phyloP scores from a whole-genome alignment of 164 flowering plant species.

The Echeveria elegans region DNA sequence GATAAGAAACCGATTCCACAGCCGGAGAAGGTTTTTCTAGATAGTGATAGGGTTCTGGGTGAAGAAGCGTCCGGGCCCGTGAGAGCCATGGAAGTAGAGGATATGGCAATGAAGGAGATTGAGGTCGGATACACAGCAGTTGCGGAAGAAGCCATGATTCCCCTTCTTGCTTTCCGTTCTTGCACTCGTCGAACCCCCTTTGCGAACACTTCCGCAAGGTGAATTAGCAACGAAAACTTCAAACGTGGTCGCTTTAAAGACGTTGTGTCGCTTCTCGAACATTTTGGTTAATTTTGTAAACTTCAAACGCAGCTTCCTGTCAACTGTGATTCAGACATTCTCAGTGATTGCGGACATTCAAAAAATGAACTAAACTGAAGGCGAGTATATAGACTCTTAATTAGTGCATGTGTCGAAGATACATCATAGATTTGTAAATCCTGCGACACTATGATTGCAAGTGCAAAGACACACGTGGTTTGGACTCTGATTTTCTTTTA shows the following conservation, averaged over 20 bases:
- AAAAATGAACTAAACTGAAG: too few relatives aligned
- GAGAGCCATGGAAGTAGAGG: neutral
- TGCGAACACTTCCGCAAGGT: too few relatives aligned
- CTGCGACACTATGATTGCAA: too few relatives aligned
- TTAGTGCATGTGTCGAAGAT: too few relatives aligned
- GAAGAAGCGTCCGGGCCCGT: neutral
- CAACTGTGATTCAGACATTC: too few relatives aligned
- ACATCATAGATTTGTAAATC: neutral
- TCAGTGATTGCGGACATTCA: too few relatives aligned
- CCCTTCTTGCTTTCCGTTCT: neutral
- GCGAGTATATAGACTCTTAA: too few relatives aligned
- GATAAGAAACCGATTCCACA: slow-evolving; percentile 1
- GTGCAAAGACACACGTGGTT: neutral
- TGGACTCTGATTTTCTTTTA: neutral
- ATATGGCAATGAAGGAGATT: neutral
- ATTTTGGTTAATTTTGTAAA: too few relatives aligned
- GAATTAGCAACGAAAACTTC: too few relatives aligned
- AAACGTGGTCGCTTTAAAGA: too few relatives aligned
- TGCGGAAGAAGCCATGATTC: neutral
- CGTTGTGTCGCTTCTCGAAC: too few relatives aligned
- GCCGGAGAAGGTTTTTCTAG: neutral
- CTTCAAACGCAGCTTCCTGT: too few relatives aligned
- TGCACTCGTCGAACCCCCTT: neutral
- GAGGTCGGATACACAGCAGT: slow-evolving; percentile 1
- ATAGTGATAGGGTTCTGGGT: neutral